Base-by-base conservation (phyloP, 305 asterid genomes). In the Solanum aculeatissimum region DNA sequence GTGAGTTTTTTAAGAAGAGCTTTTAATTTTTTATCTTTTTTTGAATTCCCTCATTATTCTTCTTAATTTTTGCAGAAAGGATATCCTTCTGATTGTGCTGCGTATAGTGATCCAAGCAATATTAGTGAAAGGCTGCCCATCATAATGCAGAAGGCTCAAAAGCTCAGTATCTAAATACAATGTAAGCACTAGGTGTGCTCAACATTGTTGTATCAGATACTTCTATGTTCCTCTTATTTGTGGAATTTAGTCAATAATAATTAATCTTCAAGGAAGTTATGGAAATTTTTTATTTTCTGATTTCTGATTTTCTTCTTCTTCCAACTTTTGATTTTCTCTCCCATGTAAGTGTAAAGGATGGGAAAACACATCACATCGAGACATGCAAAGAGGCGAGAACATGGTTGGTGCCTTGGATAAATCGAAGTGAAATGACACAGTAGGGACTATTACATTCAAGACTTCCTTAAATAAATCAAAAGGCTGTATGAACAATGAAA, bases 91-190 rank as follows among this genome's bases (percentile, higher is more conserved):
- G 97, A 92, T 88, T 91, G 97, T 85, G 94, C 98, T 86, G 93
- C 98, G 11, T 97, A 97, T 88, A 91, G 84, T 86, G 99, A 97
- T 90, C 99, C 98, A 69, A 93, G 94, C 88, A 82, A 86, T 86
- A 92, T 94, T 90, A 87, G 92, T 58, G 94, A 94, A 85, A 92
- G 91, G 93, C 97, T 92, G 66, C 93, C 96, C 74, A 86, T 95
- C 83, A 84, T 92, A 87, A 88, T 87, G 94, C 95, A 86, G 87
- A 91, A 92, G 92, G 91, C 96, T 86, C 96, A 95, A 90, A 96
- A 92, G 94, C 97, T 95, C 87, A 84, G 87, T 83, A 66, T 92
- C 82, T 89, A 86, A 88, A 88, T 87, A 68, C 80, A 87, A 54
- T 84, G 93, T 90, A 88, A 91, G 93, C 93, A 87, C 85, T 90